Evolutionary conservation across 2,329 filamentous ascomycete genomes (phyloP), one percentile per base, ranked within the genome.

Genomic region (Colletotrichum echinochloae): DNA sequence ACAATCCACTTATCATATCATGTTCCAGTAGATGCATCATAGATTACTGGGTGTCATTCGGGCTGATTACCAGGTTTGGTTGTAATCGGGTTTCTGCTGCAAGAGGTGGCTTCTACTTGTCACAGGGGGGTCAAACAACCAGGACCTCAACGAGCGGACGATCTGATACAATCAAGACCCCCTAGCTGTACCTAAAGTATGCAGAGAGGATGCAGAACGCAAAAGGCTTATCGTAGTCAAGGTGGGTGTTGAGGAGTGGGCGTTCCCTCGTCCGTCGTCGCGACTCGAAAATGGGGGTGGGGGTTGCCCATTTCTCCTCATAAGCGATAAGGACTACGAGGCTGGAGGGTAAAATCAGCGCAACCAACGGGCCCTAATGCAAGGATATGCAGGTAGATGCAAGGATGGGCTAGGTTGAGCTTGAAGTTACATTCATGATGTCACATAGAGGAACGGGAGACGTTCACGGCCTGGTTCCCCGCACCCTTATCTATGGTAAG

Each of bases 221-320:
- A 33, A 3, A 5, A 18, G 30, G 5, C 20, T 37, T 35, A 28
- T 62, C 64, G 23, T 16, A 41, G 46, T 39, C 37, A 8, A 20
- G 7, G 39, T 28, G 14, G 26, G 30, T 37, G 41, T 20, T 11
- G 2, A 30, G 23, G 28, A 28, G 52, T 35, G 26, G 52, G 35
- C 16, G 18, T 52, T 2, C 7, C 16, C 33, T 18, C 16, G 18
- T 54, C 7, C 7, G 28, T 18, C 18, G n/a, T n/a, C n/a, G n/a
- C n/a, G n/a, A 23, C 23, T 18, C 62, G 49, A 59, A 52, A 51
- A 65, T 65, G 62, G 62, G 62, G 52, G 62, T 18, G 52, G 62
- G 30, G 39, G 18, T 20, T 0, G 18, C 23, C 6, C 11, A 9
- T n/a, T 7, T 28, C 16, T 18, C n/a, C 39, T 8, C 28, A 20